These are phyloP conservation scores for Vitis hybrid DNA, from an alignment of 177 flowering plant genomes.

Conservation along the genomic window DNA sequence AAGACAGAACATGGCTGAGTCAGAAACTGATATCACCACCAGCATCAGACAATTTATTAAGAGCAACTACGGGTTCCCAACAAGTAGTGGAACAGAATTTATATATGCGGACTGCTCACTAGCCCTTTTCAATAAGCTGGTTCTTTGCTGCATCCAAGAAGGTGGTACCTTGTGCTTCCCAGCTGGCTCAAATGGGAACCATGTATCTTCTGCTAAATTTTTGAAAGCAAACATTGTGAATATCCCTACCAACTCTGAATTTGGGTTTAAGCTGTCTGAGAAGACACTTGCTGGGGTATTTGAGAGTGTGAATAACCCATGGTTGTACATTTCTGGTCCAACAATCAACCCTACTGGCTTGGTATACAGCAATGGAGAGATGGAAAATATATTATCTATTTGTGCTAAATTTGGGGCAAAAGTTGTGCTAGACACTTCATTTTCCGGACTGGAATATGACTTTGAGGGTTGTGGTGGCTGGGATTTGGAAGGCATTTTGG, in stretches of 20 bases:
- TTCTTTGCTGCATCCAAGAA: constrained; percentile 85
- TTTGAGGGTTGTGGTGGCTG: constrained; percentile 47
- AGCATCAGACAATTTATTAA: constrained; percentile 54
- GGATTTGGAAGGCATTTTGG: constrained; percentile 59
- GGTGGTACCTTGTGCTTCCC: constrained; percentile 90
- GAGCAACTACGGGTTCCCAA: constrained; percentile 60
- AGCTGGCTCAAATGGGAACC: constrained; percentile 74
- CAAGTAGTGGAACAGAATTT: constrained; percentile 45
- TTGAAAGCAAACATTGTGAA: constrained; percentile 60
- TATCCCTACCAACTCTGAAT: constrained; percentile 52
- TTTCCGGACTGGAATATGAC: constrained; percentile 77
- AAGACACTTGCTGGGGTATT: constrained; percentile 43
- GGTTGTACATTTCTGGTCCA: constrained; percentile 91
- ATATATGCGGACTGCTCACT: constrained; percentile 69
- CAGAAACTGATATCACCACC: constrained; percentile 72
- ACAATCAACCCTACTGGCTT: constrained; percentile 84
- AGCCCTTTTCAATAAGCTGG: constrained; percentile 77
- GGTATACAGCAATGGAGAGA: constrained; percentile 70
- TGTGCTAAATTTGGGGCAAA: constrained; percentile 80
- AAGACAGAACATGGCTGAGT: constrained; percentile 79
- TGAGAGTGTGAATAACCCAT: constrained; percentile 58
- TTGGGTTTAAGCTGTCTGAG: constrained; percentile 76
- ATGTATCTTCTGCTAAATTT: constrained; percentile 82
- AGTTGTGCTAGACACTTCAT: constrained; percentile 85
- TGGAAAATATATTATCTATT: constrained; percentile 48